Evolutionary conservation across 139 green algal genomes (phyloP), one percentile per base, ranked within the genome.

Genomic region (Zygnema cylindricum): DNA sequence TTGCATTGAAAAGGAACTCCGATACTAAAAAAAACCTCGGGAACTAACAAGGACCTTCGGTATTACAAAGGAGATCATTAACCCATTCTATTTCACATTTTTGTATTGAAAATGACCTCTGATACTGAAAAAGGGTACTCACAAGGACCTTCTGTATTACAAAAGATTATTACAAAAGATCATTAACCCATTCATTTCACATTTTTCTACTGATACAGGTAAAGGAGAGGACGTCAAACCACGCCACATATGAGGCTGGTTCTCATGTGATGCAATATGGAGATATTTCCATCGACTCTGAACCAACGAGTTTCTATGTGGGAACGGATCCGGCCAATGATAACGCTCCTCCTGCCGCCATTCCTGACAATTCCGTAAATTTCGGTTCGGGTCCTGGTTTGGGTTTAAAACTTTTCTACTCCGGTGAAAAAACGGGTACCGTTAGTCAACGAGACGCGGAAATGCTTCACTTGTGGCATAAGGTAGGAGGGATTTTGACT

Each of bases 191-290:
- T 16, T 23, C 69, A 36, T 78, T 25, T 78, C 69, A 1, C 69
- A 36, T n/a, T n/a, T n/a, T n/a, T n/a, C n/a, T 82, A 32, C 32
- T 3, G 2, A 1, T 54, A 22, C 69, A 88, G 87, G 87, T 98
- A 23, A 91, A 89, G n/a, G n/a, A 86, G 39, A 93, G 97, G 38
- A 97, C 95, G 33, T 95, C 92, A 75, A 89, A 95, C 69, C 95
- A 98, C 93, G 94, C 88, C 57, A 97, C 95, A 21, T 99, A 96
- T 89, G 54, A 84, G 0, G 83, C 93, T 84, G 95, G 95, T 82
- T 92, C 76, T n/a, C 95, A 97, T 82, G 96, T 96, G 0, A 94
- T 96, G 95, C 94, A 95, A 86, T 98, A 95, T 85, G 96, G 96
- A 69, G 82, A 90, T 2, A 55, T 97, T 25, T 71, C 36, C 38